These are phyloP conservation scores for Talaromyces adpressus DNA, from an alignment of 495 filamentous ascomycete genomes.

Conservation along the genomic window DNA sequence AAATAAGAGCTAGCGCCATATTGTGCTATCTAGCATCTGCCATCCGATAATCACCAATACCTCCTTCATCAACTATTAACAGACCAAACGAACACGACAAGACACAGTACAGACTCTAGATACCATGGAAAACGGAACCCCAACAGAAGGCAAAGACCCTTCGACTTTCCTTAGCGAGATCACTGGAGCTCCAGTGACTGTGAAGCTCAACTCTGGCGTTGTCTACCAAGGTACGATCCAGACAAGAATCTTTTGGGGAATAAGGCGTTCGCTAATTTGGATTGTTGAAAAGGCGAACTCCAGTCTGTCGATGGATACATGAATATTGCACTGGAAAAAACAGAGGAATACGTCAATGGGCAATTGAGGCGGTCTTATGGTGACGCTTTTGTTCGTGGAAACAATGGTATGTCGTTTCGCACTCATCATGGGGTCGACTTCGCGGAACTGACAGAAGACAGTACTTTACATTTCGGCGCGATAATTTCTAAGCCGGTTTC, in stretches of 20 bases:
- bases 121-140: slow-evolving; percentile 67
- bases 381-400: slow-evolving; percentile 93
- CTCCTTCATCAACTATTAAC: background rate
- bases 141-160: slow-evolving; percentile 72
- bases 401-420: slow-evolving; percentile 63
- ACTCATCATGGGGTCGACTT: background rate
- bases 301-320: slow-evolving; percentile 98
- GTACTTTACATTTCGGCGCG: slow-evolving; percentile 37
- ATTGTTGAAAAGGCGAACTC: slow-evolving; percentile 60
- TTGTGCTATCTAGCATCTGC: background rate
- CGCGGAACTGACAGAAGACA: slow-evolving; percentile 4
- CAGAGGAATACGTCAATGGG: slow-evolving; percentile 83
- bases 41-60: background rate
- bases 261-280: slow-evolving; percentile 9
- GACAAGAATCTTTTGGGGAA: background rate
- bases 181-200: slow-evolving; percentile 83
- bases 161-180: slow-evolving; percentile 87
- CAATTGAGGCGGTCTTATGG: slow-evolving; percentile 75
- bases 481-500: slow-evolving; percentile 10
- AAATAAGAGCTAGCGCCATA: background rate
- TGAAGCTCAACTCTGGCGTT: slow-evolving; percentile 93
- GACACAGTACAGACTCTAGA: background rate
- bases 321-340: slow-evolving; percentile 96
- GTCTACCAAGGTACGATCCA: slow-evolving; percentile 74
- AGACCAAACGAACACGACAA: background rate